Percentiles rank a stretch among this genome's conserved stretches.
Conservation (phyloP, 441 rosid species). For the Mallotus japonicus region DNA sequence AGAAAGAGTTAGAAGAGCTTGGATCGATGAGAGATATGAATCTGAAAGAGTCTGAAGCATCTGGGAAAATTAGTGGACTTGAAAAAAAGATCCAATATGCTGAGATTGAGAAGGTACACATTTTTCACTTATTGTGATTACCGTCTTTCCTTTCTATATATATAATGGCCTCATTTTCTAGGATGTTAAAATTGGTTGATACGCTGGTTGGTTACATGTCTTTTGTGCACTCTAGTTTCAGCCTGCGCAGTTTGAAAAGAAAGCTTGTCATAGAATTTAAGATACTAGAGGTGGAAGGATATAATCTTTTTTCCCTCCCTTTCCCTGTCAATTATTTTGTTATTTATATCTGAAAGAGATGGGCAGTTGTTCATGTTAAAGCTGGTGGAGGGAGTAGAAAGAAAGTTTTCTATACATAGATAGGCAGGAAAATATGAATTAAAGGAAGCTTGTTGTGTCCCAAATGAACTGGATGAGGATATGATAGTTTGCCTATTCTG, state of each 20-base stretch:
- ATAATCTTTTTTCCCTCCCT: neutral
- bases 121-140: neutral
- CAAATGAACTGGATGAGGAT: neutral
- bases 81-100: slow-evolving; percentile 98
- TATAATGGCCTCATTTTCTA: neutral
- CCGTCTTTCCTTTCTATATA: neutral
- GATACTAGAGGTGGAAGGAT: neutral
- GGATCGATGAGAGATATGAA: slow-evolving; percentile 97
- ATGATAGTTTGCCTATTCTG: neutral
- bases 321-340: neutral
- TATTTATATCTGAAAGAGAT: neutral
- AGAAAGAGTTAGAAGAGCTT: slow-evolving; percentile 76
- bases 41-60: slow-evolving; percentile 87
- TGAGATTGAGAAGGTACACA: slow-evolving; percentile 84
- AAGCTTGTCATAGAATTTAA: neutral
- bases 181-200: neutral
- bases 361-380: neutral
- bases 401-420: neutral
- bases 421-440: neutral
- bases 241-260: neutral
- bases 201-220: neutral
- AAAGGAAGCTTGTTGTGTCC: too few species aligned
- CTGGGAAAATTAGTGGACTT: slow-evolving; percentile 95
- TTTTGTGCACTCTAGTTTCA: neutral
- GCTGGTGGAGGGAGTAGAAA: neutral